Evolutionary conservation across 1,284 basidiomycete species (phyloP).

Genomic region (Tylopilus microsporus): DNA sequence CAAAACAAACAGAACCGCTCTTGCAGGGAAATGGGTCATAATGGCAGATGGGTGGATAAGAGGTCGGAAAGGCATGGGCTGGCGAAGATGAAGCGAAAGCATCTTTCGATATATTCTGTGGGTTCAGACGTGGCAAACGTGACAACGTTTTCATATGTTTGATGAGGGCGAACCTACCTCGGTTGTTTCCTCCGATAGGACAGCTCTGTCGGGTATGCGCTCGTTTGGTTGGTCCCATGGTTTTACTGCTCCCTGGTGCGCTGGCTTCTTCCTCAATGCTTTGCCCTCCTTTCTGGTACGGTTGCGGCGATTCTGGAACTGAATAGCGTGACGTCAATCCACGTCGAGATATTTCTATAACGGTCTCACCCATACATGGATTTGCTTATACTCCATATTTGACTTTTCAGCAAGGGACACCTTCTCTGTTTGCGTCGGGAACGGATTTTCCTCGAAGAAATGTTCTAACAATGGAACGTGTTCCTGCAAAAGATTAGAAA

Average conservation of each 20-base stretch:
- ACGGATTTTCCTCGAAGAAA: slow-evolving; percentile 49
- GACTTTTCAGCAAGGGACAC: slow-evolving; percentile 39
- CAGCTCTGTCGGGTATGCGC: no score
- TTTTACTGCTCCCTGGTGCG: neutral
- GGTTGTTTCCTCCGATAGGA: no score
- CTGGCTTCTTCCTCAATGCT: slow-evolving; percentile 1
- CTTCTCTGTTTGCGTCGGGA: slow-evolving; percentile 45
- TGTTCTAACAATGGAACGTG: slow-evolving; percentile 45
- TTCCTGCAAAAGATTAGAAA: slow-evolving; percentile 28
- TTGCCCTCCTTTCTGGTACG: slow-evolving; percentile 14
- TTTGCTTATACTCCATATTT: slow-evolving; percentile 48
- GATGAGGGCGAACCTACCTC: neutral
- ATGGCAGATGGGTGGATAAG: slow-evolving; percentile 16
- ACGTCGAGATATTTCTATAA: no score
- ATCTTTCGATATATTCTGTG: no score
- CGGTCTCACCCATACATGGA: slow-evolving; percentile 62
- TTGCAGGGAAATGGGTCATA: slow-evolving; percentile 25
- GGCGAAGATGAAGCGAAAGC: no score
- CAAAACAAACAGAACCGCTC: neutral
- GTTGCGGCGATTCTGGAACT: slow-evolving; percentile 26
- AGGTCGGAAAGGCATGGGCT: slow-evolving; percentile 18
- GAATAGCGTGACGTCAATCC: no score
- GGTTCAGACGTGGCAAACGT: no score
- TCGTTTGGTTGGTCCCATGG: neutral
- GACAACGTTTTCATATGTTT: rapidly evolving